These are phyloP conservation scores for Prunus padus DNA, from an alignment of 306 rosid genomes.

Conservation along the genomic window DNA sequence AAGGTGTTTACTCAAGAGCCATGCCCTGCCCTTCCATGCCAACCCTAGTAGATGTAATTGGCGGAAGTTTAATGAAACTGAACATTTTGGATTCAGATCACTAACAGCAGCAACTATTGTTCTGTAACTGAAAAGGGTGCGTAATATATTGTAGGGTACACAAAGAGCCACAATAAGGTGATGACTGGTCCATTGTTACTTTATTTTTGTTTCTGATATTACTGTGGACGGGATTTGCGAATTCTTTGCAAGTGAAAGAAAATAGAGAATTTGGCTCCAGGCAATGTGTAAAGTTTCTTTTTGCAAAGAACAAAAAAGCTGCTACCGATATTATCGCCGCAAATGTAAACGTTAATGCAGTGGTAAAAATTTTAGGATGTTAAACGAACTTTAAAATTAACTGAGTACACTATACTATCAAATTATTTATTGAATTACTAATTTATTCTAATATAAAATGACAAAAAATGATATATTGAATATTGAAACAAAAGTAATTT, in stretches of 20 bases:
- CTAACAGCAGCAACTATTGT: not conserved
- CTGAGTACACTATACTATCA: too few relatives aligned
- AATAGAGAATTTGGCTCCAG: not conserved
- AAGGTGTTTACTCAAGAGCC: not conserved
- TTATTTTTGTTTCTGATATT: not conserved
- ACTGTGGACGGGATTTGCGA: not conserved
- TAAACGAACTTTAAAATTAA: too few relatives aligned
- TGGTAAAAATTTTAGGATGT: too few relatives aligned
- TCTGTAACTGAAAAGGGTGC: not conserved
- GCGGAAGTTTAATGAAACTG: not conserved
- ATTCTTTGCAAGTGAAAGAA: not conserved
- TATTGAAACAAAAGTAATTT: too few relatives aligned
- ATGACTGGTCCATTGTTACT: not conserved
- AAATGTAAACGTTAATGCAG: too few relatives aligned
- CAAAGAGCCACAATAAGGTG: not conserved
- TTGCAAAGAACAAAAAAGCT: too few relatives aligned
- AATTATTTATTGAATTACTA: too few relatives aligned
- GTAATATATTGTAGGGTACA: conserved; percentile 7
- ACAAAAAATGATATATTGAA: too few relatives aligned
- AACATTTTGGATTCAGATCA: not conserved
- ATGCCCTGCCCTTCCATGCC: not conserved
- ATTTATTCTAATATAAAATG: too few relatives aligned
- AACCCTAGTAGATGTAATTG: not conserved
- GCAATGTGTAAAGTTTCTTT: not conserved
- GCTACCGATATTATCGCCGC: too few relatives aligned